A percentile compares a stretch with the other conserved stretches of the same genome.
Conservation (phyloP, 805 yeast genomes). For the Barnettozyma salicaria region DNA sequence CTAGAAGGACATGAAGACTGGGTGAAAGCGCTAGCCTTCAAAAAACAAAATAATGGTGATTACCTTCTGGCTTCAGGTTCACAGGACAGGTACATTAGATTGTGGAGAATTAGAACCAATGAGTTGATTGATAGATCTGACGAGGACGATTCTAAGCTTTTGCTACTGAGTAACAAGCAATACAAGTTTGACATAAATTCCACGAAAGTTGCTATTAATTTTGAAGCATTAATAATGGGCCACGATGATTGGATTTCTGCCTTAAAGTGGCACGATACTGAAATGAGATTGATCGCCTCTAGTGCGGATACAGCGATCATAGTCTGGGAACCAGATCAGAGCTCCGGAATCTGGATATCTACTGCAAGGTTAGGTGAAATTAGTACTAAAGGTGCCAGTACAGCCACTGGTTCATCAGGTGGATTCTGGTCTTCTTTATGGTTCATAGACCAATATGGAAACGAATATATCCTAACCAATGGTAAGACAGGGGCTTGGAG, state of each 20-base stretch:
- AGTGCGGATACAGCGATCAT: conserved; percentile 92
- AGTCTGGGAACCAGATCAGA: conserved; percentile 86
- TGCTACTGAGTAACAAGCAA: conserved; percentile 63
- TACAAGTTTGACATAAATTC: conserved; percentile 45
- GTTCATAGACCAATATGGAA: conserved; percentile 40
- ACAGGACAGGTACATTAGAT: conserved; percentile 84
- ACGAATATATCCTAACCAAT: conserved; percentile 62
- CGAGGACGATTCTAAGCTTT: conserved; percentile 46
- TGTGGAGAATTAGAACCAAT: conserved; percentile 71
- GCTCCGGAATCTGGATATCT: conserved; percentile 88
- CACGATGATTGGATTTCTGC: conserved; percentile 97
- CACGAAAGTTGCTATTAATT: conserved; percentile 52
- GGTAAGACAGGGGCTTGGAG: conserved; percentile 95
- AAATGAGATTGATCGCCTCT: conserved; percentile 63
- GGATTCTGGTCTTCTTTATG: conserved; percentile 69
- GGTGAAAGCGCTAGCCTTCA: conserved; percentile 70
- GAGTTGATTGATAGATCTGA: conserved; percentile 51
- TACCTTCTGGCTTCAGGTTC: conserved; percentile 81
- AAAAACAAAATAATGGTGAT: conserved; percentile 41
- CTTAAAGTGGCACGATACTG: conserved; percentile 64
- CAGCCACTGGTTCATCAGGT: conserved; percentile 93
- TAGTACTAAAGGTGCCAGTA: conserved; percentile 92
- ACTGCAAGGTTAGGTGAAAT: conserved; percentile 80
- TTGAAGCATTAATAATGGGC: conserved; percentile 94
- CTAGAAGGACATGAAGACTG: conserved; percentile 95